Evolutionary conservation across 495 filamentous ascomycete species (phyloP), one percentile per base, ranked within the genome.

Genomic region (Penicillium coffeae): DNA sequence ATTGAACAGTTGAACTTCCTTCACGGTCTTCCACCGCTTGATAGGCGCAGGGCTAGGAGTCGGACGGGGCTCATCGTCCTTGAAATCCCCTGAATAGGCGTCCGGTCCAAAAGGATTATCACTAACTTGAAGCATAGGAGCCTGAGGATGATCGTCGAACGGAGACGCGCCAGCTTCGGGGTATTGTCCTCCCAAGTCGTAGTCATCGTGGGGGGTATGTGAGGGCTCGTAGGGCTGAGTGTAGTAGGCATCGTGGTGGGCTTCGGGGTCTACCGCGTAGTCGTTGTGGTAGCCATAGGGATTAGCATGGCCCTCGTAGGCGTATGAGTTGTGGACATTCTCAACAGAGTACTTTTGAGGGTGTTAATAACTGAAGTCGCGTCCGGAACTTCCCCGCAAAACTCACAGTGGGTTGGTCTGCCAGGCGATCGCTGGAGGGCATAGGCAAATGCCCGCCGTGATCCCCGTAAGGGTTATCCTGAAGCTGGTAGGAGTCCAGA

Each of bases 11-110:
- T 94, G 88, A 21, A 97, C 91, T 75, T 96, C 90, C 66, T 97
- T 99, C 15, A 97, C 92, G 3, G 94, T 97, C 74, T 97, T 97
- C 89, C 89, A 96, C 63, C 94, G 81, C 60, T 87, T 83, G 56
- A 97, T 84, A 9, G 82, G 71, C n/a, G 73, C 81, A n/a, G 82
- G 79, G 35, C 75, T 81, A 5, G 81, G 80, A 1, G 79, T 79
- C 18, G 75, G 77, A 13, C 66, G 68, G 8, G 66, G 58, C 40
- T 76, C 69, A 44, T 73, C n/a, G n/a, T n/a, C 68, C 25, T 66
- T 58, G 46, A 73, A 79, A 21, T 76, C 70, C 21, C 72, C 65
- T 40, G 41, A 59, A 25, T 67, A 71, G 8, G 74, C 75, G 66
- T 83, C 76, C 30, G 77, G 82, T 15, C 74, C 82, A 57, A 76